Percentiles rank a stretch among this genome's conserved stretches.
Conservation (phyloP, 1,284 basidiomycete genomes). For the Anthracocystis setariae region DNA sequence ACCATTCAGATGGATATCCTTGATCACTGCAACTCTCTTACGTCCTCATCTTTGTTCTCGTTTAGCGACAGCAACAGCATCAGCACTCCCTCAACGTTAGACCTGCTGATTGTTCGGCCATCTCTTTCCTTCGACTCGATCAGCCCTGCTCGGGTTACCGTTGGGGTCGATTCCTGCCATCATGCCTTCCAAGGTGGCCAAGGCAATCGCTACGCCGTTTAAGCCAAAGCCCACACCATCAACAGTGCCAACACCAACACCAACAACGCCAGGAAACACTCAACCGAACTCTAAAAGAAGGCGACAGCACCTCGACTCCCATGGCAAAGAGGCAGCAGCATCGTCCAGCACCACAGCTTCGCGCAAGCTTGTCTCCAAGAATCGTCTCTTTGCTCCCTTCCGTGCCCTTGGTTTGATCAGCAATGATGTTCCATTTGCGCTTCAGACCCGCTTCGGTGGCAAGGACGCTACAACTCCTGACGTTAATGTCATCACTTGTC, state of each 20-base stretch:
- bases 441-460: slow-evolving; percentile 81
- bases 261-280: slow-evolving; percentile 4
- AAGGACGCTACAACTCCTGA: slow-evolving; percentile 77
- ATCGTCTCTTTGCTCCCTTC: slow-evolving; percentile 86
- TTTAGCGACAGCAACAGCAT: background rate
- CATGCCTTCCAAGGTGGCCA: slow-evolving; percentile 40
- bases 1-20: no score
- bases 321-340: slow-evolving; percentile 4
- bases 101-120: no score
- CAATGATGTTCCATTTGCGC: slow-evolving; percentile 86
- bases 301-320: slow-evolving; percentile 9
- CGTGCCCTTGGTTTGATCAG: slow-evolving; percentile 91
- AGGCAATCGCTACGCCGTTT: slow-evolving; percentile 13
- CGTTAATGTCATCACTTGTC: slow-evolving; percentile 81
- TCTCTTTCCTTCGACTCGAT: no score
- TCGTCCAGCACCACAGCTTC: slow-evolving; percentile 6
- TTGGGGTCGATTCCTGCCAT: background rate
- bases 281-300: slow-evolving; percentile 33
- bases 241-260: slow-evolving; percentile 6
- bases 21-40: no score
- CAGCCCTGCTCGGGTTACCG: background rate
- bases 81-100: background rate
- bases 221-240: slow-evolving; percentile 23
- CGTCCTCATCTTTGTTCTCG: background rate
- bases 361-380: slow-evolving; percentile 32